These are phyloP conservation scores for Stereum hirsutum DNA, from an alignment of 1,284 basidiomycete genomes.

Conservation along the genomic window DNA sequence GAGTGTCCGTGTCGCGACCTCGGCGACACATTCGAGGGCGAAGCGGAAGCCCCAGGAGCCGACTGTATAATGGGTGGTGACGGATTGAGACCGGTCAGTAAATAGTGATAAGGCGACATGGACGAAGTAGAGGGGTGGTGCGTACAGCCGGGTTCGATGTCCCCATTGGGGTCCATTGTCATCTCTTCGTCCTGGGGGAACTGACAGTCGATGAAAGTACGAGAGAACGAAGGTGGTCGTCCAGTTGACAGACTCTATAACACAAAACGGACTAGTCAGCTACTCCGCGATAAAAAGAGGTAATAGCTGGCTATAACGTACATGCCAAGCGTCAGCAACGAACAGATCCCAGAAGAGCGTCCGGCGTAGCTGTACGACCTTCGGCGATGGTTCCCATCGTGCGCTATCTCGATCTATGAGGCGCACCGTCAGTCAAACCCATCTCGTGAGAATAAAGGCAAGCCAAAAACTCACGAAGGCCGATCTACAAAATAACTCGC, in stretches of 20 bases:
- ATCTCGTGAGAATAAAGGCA: neutral
- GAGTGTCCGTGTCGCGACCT: slow-evolving; percentile 53
- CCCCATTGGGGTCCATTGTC: slow-evolving; percentile 18
- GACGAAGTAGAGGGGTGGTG: slow-evolving; percentile 6
- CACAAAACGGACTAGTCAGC: neutral
- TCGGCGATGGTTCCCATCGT: slow-evolving; percentile 28
- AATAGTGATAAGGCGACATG: slow-evolving; percentile 5
- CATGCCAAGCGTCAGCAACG: slow-evolving; percentile 26
- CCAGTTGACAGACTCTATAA: slow-evolving; percentile 24
- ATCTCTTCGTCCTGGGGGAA: slow-evolving; percentile 35
- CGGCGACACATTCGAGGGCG: slow-evolving; percentile 53
- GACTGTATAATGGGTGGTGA: slow-evolving; percentile 25
- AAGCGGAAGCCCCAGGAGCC: slow-evolving; percentile 56
- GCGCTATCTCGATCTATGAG: slow-evolving; percentile 32
- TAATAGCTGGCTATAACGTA: slow-evolving; percentile 13
- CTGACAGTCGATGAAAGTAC: slow-evolving; percentile 48
- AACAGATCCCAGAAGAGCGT: slow-evolving; percentile 36
- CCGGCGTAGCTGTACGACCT: slow-evolving; percentile 28
- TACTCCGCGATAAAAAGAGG: too few relatives aligned
- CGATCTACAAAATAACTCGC: slow-evolving; percentile 13
- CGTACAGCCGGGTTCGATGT: slow-evolving; percentile 32
- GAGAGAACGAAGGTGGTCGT: slow-evolving; percentile 51
- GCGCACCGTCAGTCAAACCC: neutral
- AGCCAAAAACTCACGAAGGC: slow-evolving; percentile 16
- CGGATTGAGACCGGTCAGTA: neutral